Evolutionary conservation across 331 rosid genomes (phyloP).

Genomic region (Quercus tomentella): DNA sequence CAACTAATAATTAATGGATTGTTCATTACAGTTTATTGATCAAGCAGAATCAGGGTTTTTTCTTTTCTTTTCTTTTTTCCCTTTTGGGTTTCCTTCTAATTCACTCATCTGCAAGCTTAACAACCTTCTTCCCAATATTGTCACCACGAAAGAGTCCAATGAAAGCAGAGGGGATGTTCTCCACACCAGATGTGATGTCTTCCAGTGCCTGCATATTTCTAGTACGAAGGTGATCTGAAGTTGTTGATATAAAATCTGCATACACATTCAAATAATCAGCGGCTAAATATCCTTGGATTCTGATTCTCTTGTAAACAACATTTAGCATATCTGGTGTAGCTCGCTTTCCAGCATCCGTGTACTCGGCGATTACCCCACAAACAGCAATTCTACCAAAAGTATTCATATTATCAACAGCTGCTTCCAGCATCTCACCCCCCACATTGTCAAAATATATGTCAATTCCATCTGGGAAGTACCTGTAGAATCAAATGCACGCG

Average conservation of each 20-base stretch:
- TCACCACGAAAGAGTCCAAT: constrained; percentile 55
- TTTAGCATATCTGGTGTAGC: constrained; percentile 52
- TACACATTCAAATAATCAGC: constrained; percentile 34
- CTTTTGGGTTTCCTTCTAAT: not conserved
- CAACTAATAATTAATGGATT: not conserved
- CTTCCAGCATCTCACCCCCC: constrained; percentile 68
- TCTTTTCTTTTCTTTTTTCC: constrained; percentile 14
- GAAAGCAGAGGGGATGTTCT: constrained; percentile 63
- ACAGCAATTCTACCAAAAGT: constrained; percentile 55
- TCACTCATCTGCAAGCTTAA: constrained; percentile 42
- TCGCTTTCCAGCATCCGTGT: constrained; percentile 31
- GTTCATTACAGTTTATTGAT: not conserved
- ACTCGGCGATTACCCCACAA: constrained; percentile 72
- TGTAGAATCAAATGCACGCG: constrained; percentile 5
- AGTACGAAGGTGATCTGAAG: constrained; percentile 35
- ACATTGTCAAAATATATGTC: constrained; percentile 85
- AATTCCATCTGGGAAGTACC: constrained; percentile 73
- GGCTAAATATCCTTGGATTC: constrained; percentile 51
- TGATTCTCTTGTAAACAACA: constrained; percentile 62
- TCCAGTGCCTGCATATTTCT: constrained; percentile 41
- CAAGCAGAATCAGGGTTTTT: not conserved
- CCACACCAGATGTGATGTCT: constrained; percentile 55
- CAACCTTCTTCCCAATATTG: constrained; percentile 67
- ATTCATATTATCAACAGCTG: constrained; percentile 66
- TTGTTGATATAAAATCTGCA: constrained; percentile 36